Conservation (phyloP, 306 rosid species). For the Abrus pulchellus region DNA sequence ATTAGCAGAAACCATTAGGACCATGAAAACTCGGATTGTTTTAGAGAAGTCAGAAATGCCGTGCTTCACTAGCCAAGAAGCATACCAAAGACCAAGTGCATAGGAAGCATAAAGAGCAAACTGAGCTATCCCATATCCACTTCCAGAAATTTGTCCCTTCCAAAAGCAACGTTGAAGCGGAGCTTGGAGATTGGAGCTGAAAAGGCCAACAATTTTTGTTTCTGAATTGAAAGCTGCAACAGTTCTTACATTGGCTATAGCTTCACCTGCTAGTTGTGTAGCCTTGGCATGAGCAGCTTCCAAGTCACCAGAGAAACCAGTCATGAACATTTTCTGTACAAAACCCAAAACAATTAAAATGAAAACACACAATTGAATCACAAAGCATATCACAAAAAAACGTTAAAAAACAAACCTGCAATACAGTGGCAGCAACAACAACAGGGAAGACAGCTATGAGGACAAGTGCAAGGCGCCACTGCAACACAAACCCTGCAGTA, state of each 20-base stretch:
- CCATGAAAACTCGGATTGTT: constrained; percentile 94
- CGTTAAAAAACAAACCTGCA: constrained; percentile 68
- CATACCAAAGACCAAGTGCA: constrained; percentile 99
- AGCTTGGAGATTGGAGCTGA: constrained; percentile 78
- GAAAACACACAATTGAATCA: constrained; percentile 25
- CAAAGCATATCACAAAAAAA: constrained; percentile 20
- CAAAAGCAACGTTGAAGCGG: constrained; percentile 92
- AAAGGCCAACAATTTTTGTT: constrained; percentile 81
- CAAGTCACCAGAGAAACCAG: constrained; percentile 96
- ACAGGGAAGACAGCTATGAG: constrained; percentile 96
- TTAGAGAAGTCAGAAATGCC: constrained; percentile 96
- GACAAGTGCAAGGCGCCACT: constrained; percentile 99
- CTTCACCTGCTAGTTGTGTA: constrained; percentile 97
- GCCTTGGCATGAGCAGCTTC: constrained; percentile 95
- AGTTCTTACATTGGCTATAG: constrained; percentile 95
- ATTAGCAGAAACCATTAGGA: constrained; percentile 97
- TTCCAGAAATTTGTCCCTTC: constrained; percentile 99
- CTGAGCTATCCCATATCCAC: constrained; percentile 96
- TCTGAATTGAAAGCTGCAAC: constrained; percentile 98
- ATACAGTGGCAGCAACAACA: constrained; percentile 98
- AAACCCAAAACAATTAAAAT: constrained; percentile 23
- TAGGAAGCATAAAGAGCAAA: constrained; percentile 95
- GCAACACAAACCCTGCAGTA: constrained; percentile 97
- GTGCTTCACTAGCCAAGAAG: constrained; percentile 99
- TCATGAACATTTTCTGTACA: constrained; percentile 96